Base-by-base conservation (phyloP, 192 early-diverging fungal genomes). In the Coemansia sp. region DNA sequence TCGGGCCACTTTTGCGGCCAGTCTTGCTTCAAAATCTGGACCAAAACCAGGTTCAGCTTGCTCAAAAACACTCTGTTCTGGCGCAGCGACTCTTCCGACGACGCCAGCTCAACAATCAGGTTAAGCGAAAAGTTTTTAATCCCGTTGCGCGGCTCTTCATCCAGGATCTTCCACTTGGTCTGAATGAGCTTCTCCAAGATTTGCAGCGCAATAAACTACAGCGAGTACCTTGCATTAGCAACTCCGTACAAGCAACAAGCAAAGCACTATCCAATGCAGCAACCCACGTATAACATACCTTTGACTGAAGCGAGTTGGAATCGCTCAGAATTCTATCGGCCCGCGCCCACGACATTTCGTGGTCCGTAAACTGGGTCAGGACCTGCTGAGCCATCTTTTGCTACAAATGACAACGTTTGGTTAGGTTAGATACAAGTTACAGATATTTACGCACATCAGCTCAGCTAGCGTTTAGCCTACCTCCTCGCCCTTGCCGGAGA, bases 1-100 rank as follows among this genome's bases (percentile, higher is more conserved):
- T 84, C 83, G 3, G 97, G 97, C 97, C 97, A 99, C 71, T 96
- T 95, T 69, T 93, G 93, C 11, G 97, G 97, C 97, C 97, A 99
- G 75, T 99, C 97, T 77, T 99, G 95, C 81, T 99, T 99, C 64
- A 99, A 74, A 52, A 99, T 97, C 89, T 98, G 96, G 0, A 99
- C 97, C 47, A 99, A 81, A 8, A 94, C 93, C 82, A 97, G 85
- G 83, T 99, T 99, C 36, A 99, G 85, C 82, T 99, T 81, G 79
- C 73, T 87, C 58, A 99, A 77, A 26, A 92, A 90, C 40, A 88
- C 84, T 54, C 86, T 86, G 68, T 96, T 87, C 50, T 84, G 84
- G 63, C 84, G 70, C 52, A 97, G 82, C 12, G 85, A 83, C 42
- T 83, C 81, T 60, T 98, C 96, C 31, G 94, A 91, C 8, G 93